These are phyloP conservation scores for Orbilia quercus DNA, from an alignment of 2,329 filamentous ascomycete species.

Conservation along the genomic window DNA sequence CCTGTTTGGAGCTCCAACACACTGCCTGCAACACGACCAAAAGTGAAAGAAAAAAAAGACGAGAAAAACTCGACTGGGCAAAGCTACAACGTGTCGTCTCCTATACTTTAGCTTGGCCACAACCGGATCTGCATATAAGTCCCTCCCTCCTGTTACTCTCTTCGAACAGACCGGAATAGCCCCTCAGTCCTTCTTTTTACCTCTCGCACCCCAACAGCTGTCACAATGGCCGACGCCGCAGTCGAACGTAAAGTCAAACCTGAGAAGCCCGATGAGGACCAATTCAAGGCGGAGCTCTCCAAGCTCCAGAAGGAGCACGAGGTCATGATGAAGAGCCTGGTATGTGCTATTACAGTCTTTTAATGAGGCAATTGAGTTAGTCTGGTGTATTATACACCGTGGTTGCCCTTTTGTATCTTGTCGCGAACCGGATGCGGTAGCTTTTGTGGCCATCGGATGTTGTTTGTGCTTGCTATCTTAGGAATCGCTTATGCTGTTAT, in stretches of 20 bases:
- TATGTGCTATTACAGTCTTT: conserved; percentile 63
- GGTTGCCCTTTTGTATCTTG: conserved; percentile 1
- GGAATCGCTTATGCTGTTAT: not conserved
- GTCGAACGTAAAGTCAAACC: conserved; percentile 70
- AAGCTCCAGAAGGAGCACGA: conserved; percentile 89
- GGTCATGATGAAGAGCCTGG: conserved; percentile 77
- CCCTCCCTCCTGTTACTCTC: conserved; percentile 7
- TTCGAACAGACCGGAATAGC: not conserved
- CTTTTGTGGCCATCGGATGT: conserved; percentile 15
- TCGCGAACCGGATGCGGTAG: conserved; percentile 1
- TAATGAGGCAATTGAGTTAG: not conserved
- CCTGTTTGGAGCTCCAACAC: conserved; percentile 21
- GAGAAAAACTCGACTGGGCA: conserved; percentile 8
- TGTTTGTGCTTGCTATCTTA: conserved; percentile 17
- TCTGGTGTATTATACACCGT: not conserved
- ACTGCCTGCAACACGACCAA: conserved; percentile 14
- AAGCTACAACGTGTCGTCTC: conserved; percentile 56
- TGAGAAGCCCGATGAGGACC: conserved; percentile 85
- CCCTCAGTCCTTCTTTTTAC: conserved; percentile 5
- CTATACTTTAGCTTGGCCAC: conserved; percentile 33
- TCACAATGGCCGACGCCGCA: conserved; percentile 63
- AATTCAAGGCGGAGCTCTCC: conserved; percentile 81
- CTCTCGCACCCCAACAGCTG: conserved; percentile 57
- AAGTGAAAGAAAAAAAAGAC: conserved; percentile 31
- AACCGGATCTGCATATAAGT: conserved; percentile 4